Percentiles rank a stretch among this genome's conserved stretches.
Evolutionary conservation across 345 rosid genomes (phyloP).

Genomic region (Adansonia digitata): DNA sequence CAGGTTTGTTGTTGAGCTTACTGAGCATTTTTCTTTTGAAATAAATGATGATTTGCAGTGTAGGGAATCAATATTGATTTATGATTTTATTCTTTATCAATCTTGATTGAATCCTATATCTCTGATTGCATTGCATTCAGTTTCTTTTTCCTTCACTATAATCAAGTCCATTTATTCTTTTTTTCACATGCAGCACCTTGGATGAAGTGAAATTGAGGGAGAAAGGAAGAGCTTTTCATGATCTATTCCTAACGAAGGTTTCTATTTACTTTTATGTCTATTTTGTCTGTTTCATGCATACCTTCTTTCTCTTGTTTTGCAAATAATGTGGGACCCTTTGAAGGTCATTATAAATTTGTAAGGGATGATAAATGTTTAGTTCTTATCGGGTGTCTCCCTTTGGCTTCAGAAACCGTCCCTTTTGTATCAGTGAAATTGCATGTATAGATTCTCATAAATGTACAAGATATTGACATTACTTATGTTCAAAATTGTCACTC

Average conservation of each 20-base stretch:
- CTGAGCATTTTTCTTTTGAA: not conserved
- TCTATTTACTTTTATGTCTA: slow-evolving; percentile 4
- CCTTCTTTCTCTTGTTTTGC: not conserved
- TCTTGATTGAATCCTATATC: slow-evolving; percentile 1
- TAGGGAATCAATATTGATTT: not conserved
- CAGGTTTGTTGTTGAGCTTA: slow-evolving; percentile 43
- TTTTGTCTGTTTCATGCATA: not conserved
- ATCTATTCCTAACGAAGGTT: slow-evolving; percentile 87
- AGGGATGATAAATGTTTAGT: not conserved
- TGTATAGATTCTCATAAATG: not conserved
- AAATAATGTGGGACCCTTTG: not conserved
- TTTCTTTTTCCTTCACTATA: slow-evolving; percentile 6
- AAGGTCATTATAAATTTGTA: not conserved
- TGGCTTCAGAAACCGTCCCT: not conserved
- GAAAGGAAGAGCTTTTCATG: slow-evolving; percentile 82
- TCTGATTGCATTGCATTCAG: slow-evolving; percentile 8
- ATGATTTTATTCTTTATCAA: not conserved
- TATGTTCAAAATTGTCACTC: not conserved
- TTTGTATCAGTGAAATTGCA: not conserved
- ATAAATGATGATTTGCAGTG: not conserved
- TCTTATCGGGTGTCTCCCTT: not conserved
- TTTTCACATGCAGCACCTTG: slow-evolving; percentile 53
- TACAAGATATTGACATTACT: not conserved
- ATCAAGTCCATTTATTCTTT: not conserved
- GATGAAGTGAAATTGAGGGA: slow-evolving; percentile 90